These are phyloP conservation scores for Telfairia occidentalis DNA, from an alignment of 331 rosid species.

Conservation along the genomic window DNA sequence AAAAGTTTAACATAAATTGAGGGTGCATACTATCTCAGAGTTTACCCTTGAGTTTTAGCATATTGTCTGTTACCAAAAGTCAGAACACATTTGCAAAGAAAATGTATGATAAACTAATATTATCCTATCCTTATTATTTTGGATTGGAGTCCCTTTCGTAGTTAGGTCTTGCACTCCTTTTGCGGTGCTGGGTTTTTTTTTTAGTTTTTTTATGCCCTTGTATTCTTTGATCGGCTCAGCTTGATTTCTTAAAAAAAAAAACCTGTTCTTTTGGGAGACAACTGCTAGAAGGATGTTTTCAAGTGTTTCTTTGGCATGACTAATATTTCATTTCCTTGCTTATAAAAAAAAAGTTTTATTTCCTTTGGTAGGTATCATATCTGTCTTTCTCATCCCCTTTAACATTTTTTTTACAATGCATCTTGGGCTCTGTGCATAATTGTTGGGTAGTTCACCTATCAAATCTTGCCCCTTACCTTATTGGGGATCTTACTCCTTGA, in stretches of 20 bases:
- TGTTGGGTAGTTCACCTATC: background rate
- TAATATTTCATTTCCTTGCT: background rate
- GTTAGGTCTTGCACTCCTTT: too few relatives aligned
- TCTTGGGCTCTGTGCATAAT: background rate
- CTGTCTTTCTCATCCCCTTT: background rate
- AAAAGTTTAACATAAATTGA: slow-evolving; percentile 1
- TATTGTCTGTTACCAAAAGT: background rate
- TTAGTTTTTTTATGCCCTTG: too few relatives aligned
- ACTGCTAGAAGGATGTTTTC: background rate
- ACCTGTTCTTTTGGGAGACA: background rate
- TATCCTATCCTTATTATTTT: too few relatives aligned
- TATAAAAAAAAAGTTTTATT: too few relatives aligned
- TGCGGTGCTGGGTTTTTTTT: too few relatives aligned
- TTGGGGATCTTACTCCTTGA: background rate
- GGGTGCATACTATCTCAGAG: background rate
- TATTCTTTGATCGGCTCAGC: too few relatives aligned
- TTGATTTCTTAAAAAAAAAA: too few relatives aligned
- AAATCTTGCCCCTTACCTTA: background rate
- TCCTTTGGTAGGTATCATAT: background rate
- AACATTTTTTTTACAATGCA: background rate
- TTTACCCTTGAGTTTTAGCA: background rate
- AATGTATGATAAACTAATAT: background rate
- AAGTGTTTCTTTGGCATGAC: background rate
- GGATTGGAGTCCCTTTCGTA: too few relatives aligned
- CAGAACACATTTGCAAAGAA: background rate